Percentiles rank a stretch among this genome's conserved stretches.
These are phyloP conservation scores for Casuarina equisetifolia DNA, from an alignment of 306 rosid genomes.

Conservation along the genomic window DNA sequence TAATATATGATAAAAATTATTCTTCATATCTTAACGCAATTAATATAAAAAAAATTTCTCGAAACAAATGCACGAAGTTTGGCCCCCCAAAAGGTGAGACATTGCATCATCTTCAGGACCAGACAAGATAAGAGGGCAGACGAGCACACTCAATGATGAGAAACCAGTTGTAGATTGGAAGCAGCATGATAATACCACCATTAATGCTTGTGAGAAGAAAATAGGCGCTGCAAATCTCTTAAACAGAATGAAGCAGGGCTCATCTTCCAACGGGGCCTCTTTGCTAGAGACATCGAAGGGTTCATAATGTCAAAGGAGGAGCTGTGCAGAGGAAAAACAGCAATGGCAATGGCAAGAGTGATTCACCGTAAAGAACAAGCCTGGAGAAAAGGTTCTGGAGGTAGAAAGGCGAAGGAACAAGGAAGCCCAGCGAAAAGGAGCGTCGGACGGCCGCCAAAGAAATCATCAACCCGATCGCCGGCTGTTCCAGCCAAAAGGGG, in stretches of 20 bases:
- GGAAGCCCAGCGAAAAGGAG: slow-evolving; percentile 26
- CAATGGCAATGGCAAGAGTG: not conserved
- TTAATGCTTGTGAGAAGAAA: slow-evolving; percentile 18
- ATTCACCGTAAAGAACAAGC: slow-evolving; percentile 20
- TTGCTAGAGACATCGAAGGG: slow-evolving; percentile 14
- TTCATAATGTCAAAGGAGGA: slow-evolving; percentile 16
- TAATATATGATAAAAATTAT: too few species aligned
- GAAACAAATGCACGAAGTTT: too few species aligned
- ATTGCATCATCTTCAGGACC: slow-evolving; percentile 31
- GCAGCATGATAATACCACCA: slow-evolving; percentile 12
- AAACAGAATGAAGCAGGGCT: slow-evolving; percentile 28
- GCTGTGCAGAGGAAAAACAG: slow-evolving; percentile 18
- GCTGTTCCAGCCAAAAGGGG: slow-evolving; percentile 28
- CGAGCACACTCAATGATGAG: slow-evolving; percentile 6
- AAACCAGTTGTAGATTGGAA: slow-evolving; percentile 27
- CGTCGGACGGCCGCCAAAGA: slow-evolving; percentile 32
- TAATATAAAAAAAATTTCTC: too few species aligned
- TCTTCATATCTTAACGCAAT: too few species aligned
- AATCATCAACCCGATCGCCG: not conserved
- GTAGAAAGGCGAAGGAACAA: slow-evolving; percentile 22
- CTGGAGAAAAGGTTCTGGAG: slow-evolving; percentile 21
- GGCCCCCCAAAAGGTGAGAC: not conserved
- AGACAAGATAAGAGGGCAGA: slow-evolving; percentile 21
- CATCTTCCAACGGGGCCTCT: slow-evolving; percentile 16
- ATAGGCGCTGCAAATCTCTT: slow-evolving; percentile 30